Percentiles rank a stretch among this genome's conserved stretches.
These are phyloP conservation scores for Corylus avellana DNA, from an alignment of 306 rosid species.

Conservation along the genomic window DNA sequence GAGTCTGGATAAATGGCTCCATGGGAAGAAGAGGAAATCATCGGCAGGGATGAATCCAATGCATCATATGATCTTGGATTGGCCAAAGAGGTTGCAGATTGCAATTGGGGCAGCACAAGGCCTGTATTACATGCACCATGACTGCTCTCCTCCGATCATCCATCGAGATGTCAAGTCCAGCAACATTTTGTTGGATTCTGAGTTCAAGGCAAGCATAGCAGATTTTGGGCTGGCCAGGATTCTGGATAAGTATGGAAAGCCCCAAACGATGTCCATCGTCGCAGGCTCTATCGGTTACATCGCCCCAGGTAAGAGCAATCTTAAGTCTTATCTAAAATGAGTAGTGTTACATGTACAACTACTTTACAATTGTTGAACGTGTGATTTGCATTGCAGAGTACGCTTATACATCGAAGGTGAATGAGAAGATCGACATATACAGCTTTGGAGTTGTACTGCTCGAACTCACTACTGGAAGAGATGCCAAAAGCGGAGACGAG, in stretches of 20 bases:
- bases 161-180: constrained; percentile 92
- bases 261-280: constrained; percentile 47
- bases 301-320: constrained; percentile 68
- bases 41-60: constrained; percentile 26
- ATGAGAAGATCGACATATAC: constrained; percentile 75
- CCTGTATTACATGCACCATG: constrained; percentile 84
- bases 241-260: constrained; percentile 54
- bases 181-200: constrained; percentile 74
- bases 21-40: constrained; percentile 45
- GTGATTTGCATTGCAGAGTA: constrained; percentile 55
- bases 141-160: constrained; percentile 68
- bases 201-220: constrained; percentile 77
- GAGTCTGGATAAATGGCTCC: constrained; percentile 82
- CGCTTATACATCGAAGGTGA: constrained; percentile 62
- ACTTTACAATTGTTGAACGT: neutral
- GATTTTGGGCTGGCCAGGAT: constrained; percentile 93
- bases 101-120: constrained; percentile 90
- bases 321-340: too few relatives aligned
- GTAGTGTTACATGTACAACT: neutral
- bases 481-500: constrained; percentile 53
- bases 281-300: constrained; percentile 92
- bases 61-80: constrained; percentile 44
- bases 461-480: constrained; percentile 79
- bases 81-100: constrained; percentile 78
- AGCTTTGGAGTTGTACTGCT: constrained; percentile 89